Conservation (phyloP, 176 grass and related monocot species). For the Chrysopogon serrulatus region DNA sequence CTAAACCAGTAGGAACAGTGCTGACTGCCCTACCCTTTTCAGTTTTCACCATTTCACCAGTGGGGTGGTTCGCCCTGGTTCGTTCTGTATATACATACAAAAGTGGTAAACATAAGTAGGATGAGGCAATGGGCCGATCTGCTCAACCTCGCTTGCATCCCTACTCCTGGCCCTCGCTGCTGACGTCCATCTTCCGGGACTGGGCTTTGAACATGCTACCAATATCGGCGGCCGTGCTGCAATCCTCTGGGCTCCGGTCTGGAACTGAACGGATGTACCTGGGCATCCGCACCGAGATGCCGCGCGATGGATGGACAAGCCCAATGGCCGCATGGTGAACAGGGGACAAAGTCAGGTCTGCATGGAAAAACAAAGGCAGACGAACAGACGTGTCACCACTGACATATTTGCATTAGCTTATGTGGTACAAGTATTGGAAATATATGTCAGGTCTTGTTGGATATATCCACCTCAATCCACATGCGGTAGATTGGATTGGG, state of each 20-base stretch:
- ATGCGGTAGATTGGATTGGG: neutral
- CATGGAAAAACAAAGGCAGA: neutral
- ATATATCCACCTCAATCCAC: neutral
- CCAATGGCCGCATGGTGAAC: constrained; percentile 81
- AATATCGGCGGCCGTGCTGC: constrained; percentile 62
- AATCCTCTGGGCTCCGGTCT: constrained; percentile 66
- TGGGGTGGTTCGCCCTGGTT: neutral
- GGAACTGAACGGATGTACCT: constrained; percentile 53
- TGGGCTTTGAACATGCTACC: constrained; percentile 72
- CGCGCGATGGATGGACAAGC: constrained; percentile 73
- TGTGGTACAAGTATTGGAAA: neutral
- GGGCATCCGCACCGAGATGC: constrained; percentile 84
- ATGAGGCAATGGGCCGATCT: neutral
- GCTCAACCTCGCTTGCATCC: neutral
- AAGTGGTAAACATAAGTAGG: neutral
- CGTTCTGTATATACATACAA: neutral
- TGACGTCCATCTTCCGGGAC: constrained; percentile 68
- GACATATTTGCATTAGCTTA: neutral
- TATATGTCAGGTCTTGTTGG: neutral
- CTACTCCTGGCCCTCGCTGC: constrained; percentile 16
- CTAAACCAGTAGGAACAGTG: neutral
- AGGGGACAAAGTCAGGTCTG: constrained; percentile 82
- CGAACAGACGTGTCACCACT: neutral
- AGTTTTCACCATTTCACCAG: neutral
- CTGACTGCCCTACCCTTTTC: neutral